Conservation (phyloP, 2,329 filamentous ascomycete species). For the Alternaria atra region DNA sequence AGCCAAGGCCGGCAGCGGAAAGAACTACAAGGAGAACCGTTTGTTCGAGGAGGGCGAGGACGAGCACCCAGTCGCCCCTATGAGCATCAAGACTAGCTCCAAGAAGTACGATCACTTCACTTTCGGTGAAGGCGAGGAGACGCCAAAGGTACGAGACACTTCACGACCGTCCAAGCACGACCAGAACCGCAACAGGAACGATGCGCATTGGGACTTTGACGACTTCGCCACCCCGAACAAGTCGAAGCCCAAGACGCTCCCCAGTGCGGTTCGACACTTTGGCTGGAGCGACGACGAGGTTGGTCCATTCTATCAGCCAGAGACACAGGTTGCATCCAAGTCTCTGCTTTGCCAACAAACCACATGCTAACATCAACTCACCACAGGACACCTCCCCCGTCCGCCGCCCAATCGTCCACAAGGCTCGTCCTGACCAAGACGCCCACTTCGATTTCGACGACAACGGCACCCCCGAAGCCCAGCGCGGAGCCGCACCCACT, state of each 20-base stretch:
- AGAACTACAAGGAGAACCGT: constrained; percentile 63
- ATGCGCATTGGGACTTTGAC: constrained; percentile 79
- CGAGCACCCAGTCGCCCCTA: constrained; percentile 31
- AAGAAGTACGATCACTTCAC: constrained; percentile 88
- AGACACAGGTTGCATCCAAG: constrained; percentile 23
- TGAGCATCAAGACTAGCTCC: constrained; percentile 71
- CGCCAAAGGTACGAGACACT: constrained; percentile 45
- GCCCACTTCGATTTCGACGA: constrained; percentile 86
- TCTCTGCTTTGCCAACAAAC: constrained; percentile 5
- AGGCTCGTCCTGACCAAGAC: constrained; percentile 80
- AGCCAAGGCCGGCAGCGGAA: constrained; percentile 58
- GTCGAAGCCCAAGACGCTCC: constrained; percentile 68
- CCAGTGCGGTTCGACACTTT: constrained; percentile 77
- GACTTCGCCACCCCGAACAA: constrained; percentile 89
- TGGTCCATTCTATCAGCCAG: constrained; percentile 33
- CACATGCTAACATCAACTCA: constrained; percentile 28
- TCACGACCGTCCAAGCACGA: constrained; percentile 63
- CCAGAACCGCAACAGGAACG: constrained; percentile 16
- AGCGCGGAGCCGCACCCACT: constrained; percentile 50
- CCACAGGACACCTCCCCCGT: constrained; percentile 66
- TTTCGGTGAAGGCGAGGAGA: constrained; percentile 70
- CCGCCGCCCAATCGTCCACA: constrained; percentile 66
- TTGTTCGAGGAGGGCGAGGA: constrained; percentile 66
- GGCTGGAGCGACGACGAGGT: constrained; percentile 77
- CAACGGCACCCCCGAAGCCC: constrained; percentile 68